Percentiles rank a stretch among this genome's conserved stretches.
Evolutionary conservation across 768 basidiomycete genomes (phyloP).

Genomic region (Phallus indusiatus): DNA sequence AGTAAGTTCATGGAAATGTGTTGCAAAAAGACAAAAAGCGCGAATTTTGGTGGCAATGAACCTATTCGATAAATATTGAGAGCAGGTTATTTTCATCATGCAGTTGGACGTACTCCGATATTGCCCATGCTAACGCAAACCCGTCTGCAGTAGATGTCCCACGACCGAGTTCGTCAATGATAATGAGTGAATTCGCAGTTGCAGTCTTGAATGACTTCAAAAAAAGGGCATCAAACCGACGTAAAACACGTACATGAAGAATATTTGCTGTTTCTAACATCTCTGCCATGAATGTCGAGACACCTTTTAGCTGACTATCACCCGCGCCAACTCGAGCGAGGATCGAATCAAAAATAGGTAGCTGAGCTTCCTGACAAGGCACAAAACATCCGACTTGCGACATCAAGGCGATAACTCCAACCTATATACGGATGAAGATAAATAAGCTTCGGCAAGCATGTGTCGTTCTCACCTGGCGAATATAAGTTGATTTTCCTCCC

Average conservation of each 20-base stretch:
- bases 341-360: conserved; percentile 94
- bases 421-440: conserved; percentile 29
- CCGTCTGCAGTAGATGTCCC: conserved; percentile 97
- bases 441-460: background rate
- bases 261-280: conserved; percentile 99
- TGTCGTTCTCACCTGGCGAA: conserved; percentile 56
- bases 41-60: conserved; percentile 89
- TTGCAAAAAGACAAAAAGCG: conserved; percentile 93
- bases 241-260: conserved; percentile 50
- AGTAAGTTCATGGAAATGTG: conserved; percentile 97
- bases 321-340: conserved; percentile 95
- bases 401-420: conserved; percentile 94
- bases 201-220: conserved; percentile 53
- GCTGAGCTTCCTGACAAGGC: conserved; percentile 73
- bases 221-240: background rate
- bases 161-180: conserved; percentile 94
- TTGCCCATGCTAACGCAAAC: conserved; percentile 97
- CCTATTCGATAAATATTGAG: conserved; percentile 29
- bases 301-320: conserved; percentile 94
- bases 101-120: conserved; percentile 67
- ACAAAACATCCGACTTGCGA: conserved; percentile 95
- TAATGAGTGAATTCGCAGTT: conserved; percentile 84
- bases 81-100: background rate
- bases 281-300: conserved; percentile 99
- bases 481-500: conserved; percentile 96